Evolutionary conservation across 495 filamentous ascomycete genomes (phyloP).

Genomic region (Apiosordaria backusii): DNA sequence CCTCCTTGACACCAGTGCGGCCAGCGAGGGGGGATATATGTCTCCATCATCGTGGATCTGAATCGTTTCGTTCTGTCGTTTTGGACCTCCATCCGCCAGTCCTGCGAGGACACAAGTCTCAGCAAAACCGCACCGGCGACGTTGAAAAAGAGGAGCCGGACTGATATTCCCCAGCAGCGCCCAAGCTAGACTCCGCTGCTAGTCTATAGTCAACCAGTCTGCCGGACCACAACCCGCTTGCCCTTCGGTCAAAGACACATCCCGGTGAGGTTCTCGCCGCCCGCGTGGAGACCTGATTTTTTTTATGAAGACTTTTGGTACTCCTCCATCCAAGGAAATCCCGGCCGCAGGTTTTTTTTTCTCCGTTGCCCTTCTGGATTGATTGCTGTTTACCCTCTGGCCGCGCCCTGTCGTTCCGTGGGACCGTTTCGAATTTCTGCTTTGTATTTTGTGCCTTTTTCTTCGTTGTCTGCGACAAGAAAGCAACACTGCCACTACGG

Average conservation of each 20-base stretch:
- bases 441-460: conserved; percentile 25
- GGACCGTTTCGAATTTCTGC: conserved; percentile 15
- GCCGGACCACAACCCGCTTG: conserved; percentile 19
- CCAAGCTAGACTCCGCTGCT: conserved; percentile 20
- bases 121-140: conserved; percentile 13
- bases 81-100: conserved; percentile 8
- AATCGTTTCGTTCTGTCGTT: conserved; percentile 11
- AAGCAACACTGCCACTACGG: conserved; percentile 11
- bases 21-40: conserved; percentile 26
- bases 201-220: conserved; percentile 20
- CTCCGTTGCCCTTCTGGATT: conserved; percentile 25
- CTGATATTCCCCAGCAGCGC: conserved; percentile 6
- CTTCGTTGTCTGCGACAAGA: conserved; percentile 10
- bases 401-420: conserved; percentile 11
- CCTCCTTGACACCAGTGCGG: conserved; percentile 8
- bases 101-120: conserved; percentile 11
- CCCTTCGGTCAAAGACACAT: conserved; percentile 25
- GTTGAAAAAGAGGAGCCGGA: conserved; percentile 17
- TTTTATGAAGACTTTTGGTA: conserved; percentile 27
- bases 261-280: conserved; percentile 33
- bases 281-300: conserved; percentile 31
- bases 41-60: conserved; percentile 30
- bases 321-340: conserved; percentile 30
- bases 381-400: conserved; percentile 14
- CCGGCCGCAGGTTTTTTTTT: conserved; percentile 32